phyloP scores from a whole-genome alignment of 441 rosid species.

The Pelargonium citronellum region DNA sequence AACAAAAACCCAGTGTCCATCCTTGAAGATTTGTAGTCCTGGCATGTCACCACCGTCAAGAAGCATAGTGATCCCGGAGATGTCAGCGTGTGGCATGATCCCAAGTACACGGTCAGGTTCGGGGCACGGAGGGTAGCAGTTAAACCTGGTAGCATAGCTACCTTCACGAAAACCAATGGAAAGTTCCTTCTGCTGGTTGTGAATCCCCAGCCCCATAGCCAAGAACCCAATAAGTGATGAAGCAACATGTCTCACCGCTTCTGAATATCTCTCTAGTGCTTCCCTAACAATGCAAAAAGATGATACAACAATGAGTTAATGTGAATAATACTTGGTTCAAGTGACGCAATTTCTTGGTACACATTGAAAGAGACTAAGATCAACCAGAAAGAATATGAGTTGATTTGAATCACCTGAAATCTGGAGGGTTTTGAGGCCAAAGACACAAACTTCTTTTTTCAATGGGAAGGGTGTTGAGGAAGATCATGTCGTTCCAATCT shows the following conservation, averaged over 20 bases:
- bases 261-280: constrained; percentile 26
- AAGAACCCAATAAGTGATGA: constrained; percentile 19
- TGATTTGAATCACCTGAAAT: constrained; percentile 21
- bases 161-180: constrained; percentile 25
- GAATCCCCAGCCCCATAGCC: constrained; percentile 23
- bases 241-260: constrained; percentile 24
- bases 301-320: background rate
- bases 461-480: constrained; percentile 32
- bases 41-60: constrained; percentile 26
- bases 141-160: constrained; percentile 26
- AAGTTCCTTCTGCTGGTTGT: constrained; percentile 16
- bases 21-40: constrained; percentile 36
- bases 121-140: constrained; percentile 34
- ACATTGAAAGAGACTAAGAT: too few relatives aligned
- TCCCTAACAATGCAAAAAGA: constrained; percentile 17
- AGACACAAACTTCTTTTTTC: constrained; percentile 24
- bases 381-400: background rate
- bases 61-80: constrained; percentile 29
- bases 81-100: constrained; percentile 29
- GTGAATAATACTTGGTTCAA: too few relatives aligned
- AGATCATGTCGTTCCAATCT: constrained; percentile 42
- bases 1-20: constrained; percentile 26
- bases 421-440: constrained; percentile 30
- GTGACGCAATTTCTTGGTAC: too few relatives aligned
- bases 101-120: constrained; percentile 30